These are phyloP conservation scores for Aspergillus sclerotioniger DNA, from an alignment of 495 filamentous ascomycete species.

Conservation along the genomic window DNA sequence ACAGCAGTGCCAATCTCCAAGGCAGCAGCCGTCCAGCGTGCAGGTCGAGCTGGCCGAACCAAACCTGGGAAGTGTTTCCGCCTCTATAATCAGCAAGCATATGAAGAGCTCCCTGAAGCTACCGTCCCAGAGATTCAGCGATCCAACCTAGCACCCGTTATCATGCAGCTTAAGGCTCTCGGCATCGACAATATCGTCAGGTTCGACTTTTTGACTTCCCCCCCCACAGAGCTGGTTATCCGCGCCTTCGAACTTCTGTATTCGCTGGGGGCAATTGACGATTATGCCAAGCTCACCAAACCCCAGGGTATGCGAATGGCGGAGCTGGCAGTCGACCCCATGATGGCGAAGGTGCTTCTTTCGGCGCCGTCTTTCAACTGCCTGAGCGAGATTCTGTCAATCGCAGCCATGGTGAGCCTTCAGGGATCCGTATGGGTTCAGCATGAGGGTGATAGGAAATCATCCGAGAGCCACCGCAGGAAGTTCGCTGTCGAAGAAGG, in stretches of 20 bases:
- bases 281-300: conserved; percentile 86
- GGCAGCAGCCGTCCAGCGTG: conserved; percentile 88
- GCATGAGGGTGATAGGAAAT: conserved; percentile 71
- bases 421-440: conserved; percentile 80
- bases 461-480: conserved; percentile 66
- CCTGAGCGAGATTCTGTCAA: conserved; percentile 80
- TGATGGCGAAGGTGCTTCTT: conserved; percentile 91
- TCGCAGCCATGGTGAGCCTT: conserved; percentile 92
- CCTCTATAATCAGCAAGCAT: conserved; percentile 80
- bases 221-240: conserved; percentile 82
- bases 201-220: conserved; percentile 86
- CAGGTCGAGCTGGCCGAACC: conserved; percentile 88
- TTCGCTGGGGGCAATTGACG: conserved; percentile 84
- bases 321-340: conserved; percentile 90
- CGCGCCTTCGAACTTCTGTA: conserved; percentile 87
- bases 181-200: conserved; percentile 94
- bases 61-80: conserved; percentile 94
- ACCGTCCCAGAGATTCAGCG: conserved; percentile 91
- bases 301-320: conserved; percentile 90
- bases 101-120: conserved; percentile 65
- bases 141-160: conserved; percentile 83
- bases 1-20: conserved; percentile 88
- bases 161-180: conserved; percentile 92
- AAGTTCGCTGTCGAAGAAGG: conserved; percentile 94
- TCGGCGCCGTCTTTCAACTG: conserved; percentile 74